Conservation (phyloP, 768 basidiomycete species). For the Suillus spraguei region DNA sequence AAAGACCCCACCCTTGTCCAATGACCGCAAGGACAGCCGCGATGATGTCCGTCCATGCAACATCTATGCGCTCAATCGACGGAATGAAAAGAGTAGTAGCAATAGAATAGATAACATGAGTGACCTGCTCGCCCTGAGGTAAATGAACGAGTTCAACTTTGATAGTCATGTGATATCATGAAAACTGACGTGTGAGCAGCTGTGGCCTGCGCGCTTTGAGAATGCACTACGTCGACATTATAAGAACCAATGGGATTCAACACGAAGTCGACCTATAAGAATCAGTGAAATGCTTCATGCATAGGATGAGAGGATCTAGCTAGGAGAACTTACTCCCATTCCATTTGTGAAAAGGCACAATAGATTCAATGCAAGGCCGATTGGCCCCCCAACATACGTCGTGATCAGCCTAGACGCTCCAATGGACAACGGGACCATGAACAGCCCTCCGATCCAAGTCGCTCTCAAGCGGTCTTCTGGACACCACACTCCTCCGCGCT, state of each 20-base stretch:
- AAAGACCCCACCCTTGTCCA: constrained; percentile 46
- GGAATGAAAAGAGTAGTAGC: constrained; percentile 52
- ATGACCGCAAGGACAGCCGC: constrained; percentile 47
- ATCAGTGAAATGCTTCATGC: neutral
- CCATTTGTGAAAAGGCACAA: constrained; percentile 65
- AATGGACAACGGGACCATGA: constrained; percentile 57
- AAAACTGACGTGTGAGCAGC: neutral
- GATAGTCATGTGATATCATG: neutral
- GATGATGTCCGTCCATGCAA: constrained; percentile 45
- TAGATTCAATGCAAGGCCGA: constrained; percentile 54
- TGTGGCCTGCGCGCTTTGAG: neutral
- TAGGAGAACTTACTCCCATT: constrained; percentile 49
- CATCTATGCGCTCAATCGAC: constrained; percentile 49
- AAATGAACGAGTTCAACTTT: neutral
- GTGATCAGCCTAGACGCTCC: constrained; percentile 52
- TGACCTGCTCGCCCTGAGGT: neutral
- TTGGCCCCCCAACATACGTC: constrained; percentile 47
- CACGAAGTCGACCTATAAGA: constrained; percentile 53
- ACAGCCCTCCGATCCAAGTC: constrained; percentile 44
- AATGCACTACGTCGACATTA: neutral
- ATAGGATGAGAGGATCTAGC: neutral
- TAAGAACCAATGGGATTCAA: constrained; percentile 60
- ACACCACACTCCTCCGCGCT: constrained; percentile 58
- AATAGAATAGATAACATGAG: constrained; percentile 20
- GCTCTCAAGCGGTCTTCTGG: constrained; percentile 71